A percentile compares a stretch with the other conserved stretches of the same genome.
phyloP scores from a whole-genome alignment of 441 rosid genomes.

The Lepidium campestre region DNA sequence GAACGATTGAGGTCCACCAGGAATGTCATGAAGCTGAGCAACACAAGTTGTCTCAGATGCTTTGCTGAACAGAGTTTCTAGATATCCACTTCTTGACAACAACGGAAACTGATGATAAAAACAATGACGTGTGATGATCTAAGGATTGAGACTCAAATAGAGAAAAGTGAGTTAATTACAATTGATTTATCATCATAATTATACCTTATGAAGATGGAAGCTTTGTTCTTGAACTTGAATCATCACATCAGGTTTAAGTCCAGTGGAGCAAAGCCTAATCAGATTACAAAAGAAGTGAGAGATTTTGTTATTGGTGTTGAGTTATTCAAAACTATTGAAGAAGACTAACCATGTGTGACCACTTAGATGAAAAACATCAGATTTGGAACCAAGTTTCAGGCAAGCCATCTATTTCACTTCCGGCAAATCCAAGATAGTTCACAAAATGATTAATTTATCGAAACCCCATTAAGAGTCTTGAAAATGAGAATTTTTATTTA shows the following conservation, averaged over 20 bases:
- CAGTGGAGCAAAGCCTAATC: slow-evolving; percentile 72
- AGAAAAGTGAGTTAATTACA: not conserved
- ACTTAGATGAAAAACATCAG: slow-evolving; percentile 67
- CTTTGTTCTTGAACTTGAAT: slow-evolving; percentile 64
- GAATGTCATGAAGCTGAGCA: slow-evolving; percentile 60
- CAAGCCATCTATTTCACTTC: slow-evolving; percentile 47
- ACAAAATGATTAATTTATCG: not conserved
- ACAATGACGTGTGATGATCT: not conserved
- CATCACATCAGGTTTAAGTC: slow-evolving; percentile 75
- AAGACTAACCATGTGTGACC: slow-evolving; percentile 61
- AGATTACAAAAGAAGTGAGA: slow-evolving; percentile 10
- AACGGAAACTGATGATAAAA: slow-evolving; percentile 61
- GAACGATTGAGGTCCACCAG: slow-evolving; percentile 75
- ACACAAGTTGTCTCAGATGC: slow-evolving; percentile 37
- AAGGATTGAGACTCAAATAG: not conserved
- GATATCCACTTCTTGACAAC: slow-evolving; percentile 72
- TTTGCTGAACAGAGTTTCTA: slow-evolving; percentile 49
- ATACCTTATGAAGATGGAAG: slow-evolving; percentile 82
- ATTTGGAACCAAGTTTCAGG: slow-evolving; percentile 90
- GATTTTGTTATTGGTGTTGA: not conserved
- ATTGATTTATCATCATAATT: not conserved
- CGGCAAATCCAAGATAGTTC: not conserved
- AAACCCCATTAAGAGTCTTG: not conserved
- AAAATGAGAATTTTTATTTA: not conserved
- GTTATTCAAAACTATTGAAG: not conserved